Percentiles rank a stretch among this genome's conserved stretches.
These are phyloP conservation scores for Aspergillus ruber DNA, from an alignment of 2,329 filamentous ascomycete species.

Conservation along the genomic window DNA sequence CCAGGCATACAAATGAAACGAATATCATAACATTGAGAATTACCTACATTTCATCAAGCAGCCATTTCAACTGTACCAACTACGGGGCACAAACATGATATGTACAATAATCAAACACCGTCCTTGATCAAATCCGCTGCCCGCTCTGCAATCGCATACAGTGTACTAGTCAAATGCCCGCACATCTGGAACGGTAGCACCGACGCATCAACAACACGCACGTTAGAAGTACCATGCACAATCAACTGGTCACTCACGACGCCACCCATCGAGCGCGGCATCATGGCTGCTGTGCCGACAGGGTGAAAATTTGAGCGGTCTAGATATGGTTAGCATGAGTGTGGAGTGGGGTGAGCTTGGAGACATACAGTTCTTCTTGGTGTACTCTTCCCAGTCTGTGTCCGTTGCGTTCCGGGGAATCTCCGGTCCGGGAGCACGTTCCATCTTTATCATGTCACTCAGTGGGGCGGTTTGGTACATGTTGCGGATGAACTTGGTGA, in stretches of 20 bases:
- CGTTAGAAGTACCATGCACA: slow-evolving; percentile 26
- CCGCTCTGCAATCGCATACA: slow-evolving; percentile 25
- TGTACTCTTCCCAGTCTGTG: slow-evolving; percentile 18
- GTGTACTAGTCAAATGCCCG: slow-evolving; percentile 18
- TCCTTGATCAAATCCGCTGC: slow-evolving; percentile 25
- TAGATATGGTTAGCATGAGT: slow-evolving; percentile 1
- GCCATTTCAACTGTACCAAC: background rate
- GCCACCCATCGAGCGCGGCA: slow-evolving; percentile 24
- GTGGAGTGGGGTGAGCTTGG: background rate
- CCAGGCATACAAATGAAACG: background rate
- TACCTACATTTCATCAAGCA: too few relatives aligned
- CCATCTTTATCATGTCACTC: slow-evolving; percentile 14
- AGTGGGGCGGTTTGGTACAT: slow-evolving; percentile 15
- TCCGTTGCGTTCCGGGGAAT: slow-evolving; percentile 15
- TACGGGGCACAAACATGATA: background rate
- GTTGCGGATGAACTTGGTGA: slow-evolving; percentile 36
- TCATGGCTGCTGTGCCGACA: slow-evolving; percentile 23
- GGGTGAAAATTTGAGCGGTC: slow-evolving; percentile 24
- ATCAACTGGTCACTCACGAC: slow-evolving; percentile 24
- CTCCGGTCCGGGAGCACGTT: slow-evolving; percentile 16
- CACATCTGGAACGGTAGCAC: slow-evolving; percentile 21
- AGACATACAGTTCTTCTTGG: slow-evolving; percentile 20
- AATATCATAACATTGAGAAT: too few relatives aligned
- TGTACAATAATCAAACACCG: background rate
- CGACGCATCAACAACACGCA: slow-evolving; percentile 27